Conservation (phyloP, 1,284 basidiomycete genomes). For the Leccinum pachyderme region DNA sequence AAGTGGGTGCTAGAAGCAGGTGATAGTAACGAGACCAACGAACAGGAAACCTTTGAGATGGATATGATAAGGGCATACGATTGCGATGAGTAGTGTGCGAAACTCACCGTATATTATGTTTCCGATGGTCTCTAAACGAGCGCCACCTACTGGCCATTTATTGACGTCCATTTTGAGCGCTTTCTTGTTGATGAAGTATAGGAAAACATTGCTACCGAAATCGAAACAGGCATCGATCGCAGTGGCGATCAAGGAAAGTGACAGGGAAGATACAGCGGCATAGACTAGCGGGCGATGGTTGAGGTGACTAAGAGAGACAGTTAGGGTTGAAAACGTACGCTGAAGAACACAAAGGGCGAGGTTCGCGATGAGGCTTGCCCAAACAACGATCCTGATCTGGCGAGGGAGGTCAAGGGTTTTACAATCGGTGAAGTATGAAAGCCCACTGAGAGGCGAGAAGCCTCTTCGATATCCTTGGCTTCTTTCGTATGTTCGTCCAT, state of each 20-base stretch:
- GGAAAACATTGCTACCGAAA: slow-evolving; percentile 84
- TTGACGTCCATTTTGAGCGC: slow-evolving; percentile 70
- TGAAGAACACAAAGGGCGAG: slow-evolving; percentile 67
- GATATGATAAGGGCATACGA: slow-evolving; percentile 10
- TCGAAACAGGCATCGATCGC: slow-evolving; percentile 91
- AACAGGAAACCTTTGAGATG: slow-evolving; percentile 64
- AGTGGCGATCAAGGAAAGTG: slow-evolving; percentile 87
- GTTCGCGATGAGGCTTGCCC: slow-evolving; percentile 79
- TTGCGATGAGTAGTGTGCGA: not conserved
- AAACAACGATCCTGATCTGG: slow-evolving; percentile 86
- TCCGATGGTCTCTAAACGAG: slow-evolving; percentile 86
- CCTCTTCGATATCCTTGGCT: slow-evolving; percentile 63
- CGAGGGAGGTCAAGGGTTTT: not conserved
- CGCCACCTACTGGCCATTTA: slow-evolving; percentile 91
- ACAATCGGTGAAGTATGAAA: not conserved
- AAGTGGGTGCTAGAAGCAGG: slow-evolving; percentile 9
- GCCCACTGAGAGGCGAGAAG: slow-evolving; percentile 61
- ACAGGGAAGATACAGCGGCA: slow-evolving; percentile 83
- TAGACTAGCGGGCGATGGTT: slow-evolving; percentile 52
- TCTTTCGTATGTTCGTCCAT: slow-evolving; percentile 84
- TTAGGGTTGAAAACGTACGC: slow-evolving; percentile 41
- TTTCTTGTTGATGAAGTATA: slow-evolving; percentile 81
- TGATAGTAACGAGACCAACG: slow-evolving; percentile 27
- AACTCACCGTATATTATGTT: slow-evolving; percentile 83
- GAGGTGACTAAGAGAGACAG: not conserved